Conservation (phyloP, 164 flowering plant species). For the Magnolia sinica region DNA sequence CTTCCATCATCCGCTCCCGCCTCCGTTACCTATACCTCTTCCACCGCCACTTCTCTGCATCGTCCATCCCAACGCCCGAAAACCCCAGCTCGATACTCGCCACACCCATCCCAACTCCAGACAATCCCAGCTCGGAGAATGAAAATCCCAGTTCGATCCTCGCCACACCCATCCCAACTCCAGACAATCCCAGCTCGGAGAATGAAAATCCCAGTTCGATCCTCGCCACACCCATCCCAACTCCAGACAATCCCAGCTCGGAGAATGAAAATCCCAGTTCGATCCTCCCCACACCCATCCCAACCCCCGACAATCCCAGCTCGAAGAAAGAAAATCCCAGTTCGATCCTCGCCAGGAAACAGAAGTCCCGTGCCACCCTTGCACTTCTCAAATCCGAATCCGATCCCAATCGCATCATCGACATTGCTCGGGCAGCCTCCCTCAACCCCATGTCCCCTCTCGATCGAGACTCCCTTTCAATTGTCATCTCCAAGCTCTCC, state of each 20-base stretch:
- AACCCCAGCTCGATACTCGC: conserved; percentile 21
- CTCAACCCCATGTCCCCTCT: conserved; percentile 62
- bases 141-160: conserved; percentile 18
- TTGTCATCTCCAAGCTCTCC: conserved; percentile 58
- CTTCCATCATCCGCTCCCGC: conserved; percentile 1
- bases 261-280: conserved; percentile 8
- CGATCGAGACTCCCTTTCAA: conserved; percentile 63
- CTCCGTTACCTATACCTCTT: neutral
- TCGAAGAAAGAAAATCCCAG: conserved; percentile 13
- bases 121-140: conserved; percentile 41
- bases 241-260: conserved; percentile 37
- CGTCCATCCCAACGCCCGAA: neutral
- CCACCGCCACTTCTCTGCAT: conserved; percentile 2
- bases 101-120: neutral
- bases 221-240: conserved; percentile 21
- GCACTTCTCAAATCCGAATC: conserved; percentile 59
- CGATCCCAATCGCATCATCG: conserved; percentile 61
- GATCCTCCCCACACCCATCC: conserved; percentile 50
- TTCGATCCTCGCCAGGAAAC: conserved; percentile 35
- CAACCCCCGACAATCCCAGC: conserved; percentile 57
- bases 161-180: conserved; percentile 53
- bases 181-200: conserved; percentile 50
- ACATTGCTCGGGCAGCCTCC: conserved; percentile 72
- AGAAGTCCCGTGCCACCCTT: conserved; percentile 61
- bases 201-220: neutral